These are phyloP conservation scores for Globisporangium megalacanthum DNA, from an alignment of 352 stramenopile genomes.

Conservation along the genomic window DNA sequence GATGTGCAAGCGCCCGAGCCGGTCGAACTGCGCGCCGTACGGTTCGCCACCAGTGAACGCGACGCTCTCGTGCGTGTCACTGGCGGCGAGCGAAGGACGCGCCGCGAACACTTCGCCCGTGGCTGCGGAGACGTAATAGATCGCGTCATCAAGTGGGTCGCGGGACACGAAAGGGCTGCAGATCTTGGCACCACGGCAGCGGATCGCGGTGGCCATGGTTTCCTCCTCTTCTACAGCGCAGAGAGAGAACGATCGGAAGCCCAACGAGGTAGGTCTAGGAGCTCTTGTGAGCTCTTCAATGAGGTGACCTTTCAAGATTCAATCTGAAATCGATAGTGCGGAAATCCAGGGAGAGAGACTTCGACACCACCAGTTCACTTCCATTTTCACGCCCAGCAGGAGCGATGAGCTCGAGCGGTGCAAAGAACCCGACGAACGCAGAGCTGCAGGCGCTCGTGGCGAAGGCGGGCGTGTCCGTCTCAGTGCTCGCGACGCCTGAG, in stretches of 20 bases:
- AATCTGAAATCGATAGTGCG: no score
- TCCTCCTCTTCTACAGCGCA: background rate
- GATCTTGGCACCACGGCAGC: conserved; percentile 62
- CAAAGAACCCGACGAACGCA: conserved; percentile 57
- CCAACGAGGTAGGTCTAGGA: no score
- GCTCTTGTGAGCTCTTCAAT: background rate
- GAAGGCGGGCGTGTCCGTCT: conserved; percentile 59
- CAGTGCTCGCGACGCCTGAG: conserved; percentile 58
- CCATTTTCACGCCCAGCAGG: background rate
- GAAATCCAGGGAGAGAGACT: no score
- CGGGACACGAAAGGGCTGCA: conserved; percentile 59
- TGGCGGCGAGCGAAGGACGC: conserved; percentile 23
- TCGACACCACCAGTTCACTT: background rate
- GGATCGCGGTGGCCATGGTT: conserved; percentile 28
- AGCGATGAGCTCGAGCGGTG: conserved; percentile 29
- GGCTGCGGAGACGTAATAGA: conserved; percentile 71
- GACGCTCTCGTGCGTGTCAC: conserved; percentile 28
- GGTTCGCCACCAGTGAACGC: conserved; percentile 70
- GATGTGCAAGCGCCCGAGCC: conserved; percentile 49
- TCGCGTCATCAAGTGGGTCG: conserved; percentile 15
- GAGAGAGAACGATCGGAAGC: no score
- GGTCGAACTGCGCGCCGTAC: conserved; percentile 60
- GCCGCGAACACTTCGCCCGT: conserved; percentile 65
- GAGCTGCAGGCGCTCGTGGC: conserved; percentile 74
- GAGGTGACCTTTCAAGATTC: background rate